Base-by-base conservation (phyloP, 805 yeast species). In the Ogataea philodendri region DNA sequence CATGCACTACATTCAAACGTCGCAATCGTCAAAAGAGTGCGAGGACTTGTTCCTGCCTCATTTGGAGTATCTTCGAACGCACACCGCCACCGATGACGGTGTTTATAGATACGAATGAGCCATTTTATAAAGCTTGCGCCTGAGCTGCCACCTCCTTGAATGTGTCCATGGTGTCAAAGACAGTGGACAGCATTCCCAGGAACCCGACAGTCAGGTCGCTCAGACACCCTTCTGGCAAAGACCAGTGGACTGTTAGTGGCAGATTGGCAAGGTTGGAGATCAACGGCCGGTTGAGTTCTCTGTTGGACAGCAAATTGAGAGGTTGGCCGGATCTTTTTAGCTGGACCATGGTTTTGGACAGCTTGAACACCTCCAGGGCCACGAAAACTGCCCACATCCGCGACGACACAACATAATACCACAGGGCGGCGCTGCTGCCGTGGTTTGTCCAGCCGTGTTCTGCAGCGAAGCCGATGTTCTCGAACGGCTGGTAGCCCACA, bases 191-290 rank as follows among this genome's bases (percentile, higher is more conserved):
- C 15, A 62, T 53, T n/a, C 66, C 67, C 37, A 59, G 51, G 13
- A 62, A 46, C 1, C 66, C 67, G 26, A 62, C 67, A 10, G 42
- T 30, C 13, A 60, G 35, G 16, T 54, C 55, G 29, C 49, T 40
- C 17, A 63, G 39, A 26, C 64, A 60, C 2, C 67, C 67, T 18
- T 55, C 58, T 9, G 40, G 45, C 22, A 55, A 35, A 22, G 66
- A 60, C 67, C 67, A 63, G 44, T 63, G 67, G 5, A 57, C 55
- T 28, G 66, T 60, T 26, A 63, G 49, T 9, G 67, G 67, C 22
- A 62, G 42, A 21, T 62, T 62, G 5, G 63, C 63, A 3, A 59
- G 14, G 35, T 62, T 61, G 13, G 57, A 46, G 11, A 60, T 31
- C 26, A 60, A 39, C 17, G 41, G 37, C 14, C 52, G 45, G 20